A percentile compares a stretch with the other conserved stretches of the same genome.
Conservation (phyloP, 352 stramenopile genomes). For the Peronosclerospora sorghi region DNA sequence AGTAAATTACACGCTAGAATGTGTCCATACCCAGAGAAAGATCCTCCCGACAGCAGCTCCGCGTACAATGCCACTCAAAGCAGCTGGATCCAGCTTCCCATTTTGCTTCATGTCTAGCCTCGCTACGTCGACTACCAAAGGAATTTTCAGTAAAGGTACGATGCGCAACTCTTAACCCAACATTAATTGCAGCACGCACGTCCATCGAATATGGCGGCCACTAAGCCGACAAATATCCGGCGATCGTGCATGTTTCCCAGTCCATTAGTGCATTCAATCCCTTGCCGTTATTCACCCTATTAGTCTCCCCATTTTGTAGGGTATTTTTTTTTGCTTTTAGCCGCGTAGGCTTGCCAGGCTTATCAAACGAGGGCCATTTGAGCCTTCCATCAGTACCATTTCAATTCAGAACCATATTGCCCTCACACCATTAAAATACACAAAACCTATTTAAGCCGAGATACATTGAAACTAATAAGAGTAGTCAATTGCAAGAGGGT, state of each 20-base stretch:
- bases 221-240: constrained; percentile 62
- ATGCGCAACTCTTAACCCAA: neutral
- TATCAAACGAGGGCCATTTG: constrained; percentile 71
- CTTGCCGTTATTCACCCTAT: constrained; percentile 1
- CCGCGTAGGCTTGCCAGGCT: constrained; percentile 27
- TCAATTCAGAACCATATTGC: too few species aligned
- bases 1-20: too few species aligned
- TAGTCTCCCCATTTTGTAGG: neutral
- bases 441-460: too few species aligned
- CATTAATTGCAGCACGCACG: constrained; percentile 32
- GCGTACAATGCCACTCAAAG: constrained; percentile 31
- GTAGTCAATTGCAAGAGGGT: too few species aligned
- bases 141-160: neutral
- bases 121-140: constrained; percentile 42
- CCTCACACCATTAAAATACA: too few species aligned
- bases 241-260: constrained; percentile 51
- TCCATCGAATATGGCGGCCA: constrained; percentile 60
- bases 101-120: constrained; percentile 54
- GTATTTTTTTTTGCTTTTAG: constrained; percentile 2
- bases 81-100: constrained; percentile 31
- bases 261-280: constrained; percentile 12
- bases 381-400: constrained; percentile 47
- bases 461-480: too few species aligned
- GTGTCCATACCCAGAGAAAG: constrained; percentile 56
- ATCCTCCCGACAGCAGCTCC: constrained; percentile 41